Percentiles rank a stretch among this genome's conserved stretches.
These are phyloP conservation scores for Fusarium sp. DNA, from an alignment of 2,329 filamentous ascomycete species.

Conservation along the genomic window DNA sequence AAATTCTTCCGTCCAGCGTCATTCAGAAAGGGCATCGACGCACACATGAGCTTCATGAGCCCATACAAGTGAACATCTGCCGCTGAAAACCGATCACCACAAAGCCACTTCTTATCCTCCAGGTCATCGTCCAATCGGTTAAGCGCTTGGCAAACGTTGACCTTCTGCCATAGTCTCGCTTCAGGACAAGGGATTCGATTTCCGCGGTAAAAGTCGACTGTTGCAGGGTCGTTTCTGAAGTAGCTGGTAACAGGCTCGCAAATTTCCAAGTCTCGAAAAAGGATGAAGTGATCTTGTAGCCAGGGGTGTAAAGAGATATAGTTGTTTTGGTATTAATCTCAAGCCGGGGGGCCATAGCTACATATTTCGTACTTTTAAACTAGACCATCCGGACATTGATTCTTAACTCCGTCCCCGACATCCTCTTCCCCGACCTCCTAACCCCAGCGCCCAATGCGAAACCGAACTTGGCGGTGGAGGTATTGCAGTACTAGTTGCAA, in stretches of 20 bases:
- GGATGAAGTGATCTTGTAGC: neutral
- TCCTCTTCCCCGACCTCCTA: neutral
- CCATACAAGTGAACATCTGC: slow-evolving; percentile 18
- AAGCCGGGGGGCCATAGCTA: neutral
- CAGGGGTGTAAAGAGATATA: neutral
- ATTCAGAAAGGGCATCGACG: neutral
- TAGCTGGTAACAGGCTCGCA: slow-evolving; percentile 4
- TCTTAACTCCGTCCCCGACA: neutral
- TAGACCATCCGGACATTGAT: neutral
- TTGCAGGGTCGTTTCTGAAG: neutral
- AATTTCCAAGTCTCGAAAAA: neutral
- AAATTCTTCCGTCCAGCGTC: slow-evolving; percentile 9
- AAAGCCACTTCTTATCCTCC: slow-evolving; percentile 11
- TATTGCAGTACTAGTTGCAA: neutral
- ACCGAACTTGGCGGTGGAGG: neutral
- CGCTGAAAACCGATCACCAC: slow-evolving; percentile 4
- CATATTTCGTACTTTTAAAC: neutral
- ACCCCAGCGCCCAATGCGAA: neutral
- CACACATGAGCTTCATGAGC: slow-evolving; percentile 2
- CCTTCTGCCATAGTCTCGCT: neutral
- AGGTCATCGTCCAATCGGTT: slow-evolving; percentile 17
- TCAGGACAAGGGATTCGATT: neutral
- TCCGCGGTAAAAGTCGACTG: slow-evolving; percentile 12
- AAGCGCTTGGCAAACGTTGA: slow-evolving; percentile 7
- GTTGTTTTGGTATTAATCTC: neutral